These are phyloP conservation scores for Triticum timopheevii DNA, from an alignment of 176 grass and related monocot species.

Conservation along the genomic window DNA sequence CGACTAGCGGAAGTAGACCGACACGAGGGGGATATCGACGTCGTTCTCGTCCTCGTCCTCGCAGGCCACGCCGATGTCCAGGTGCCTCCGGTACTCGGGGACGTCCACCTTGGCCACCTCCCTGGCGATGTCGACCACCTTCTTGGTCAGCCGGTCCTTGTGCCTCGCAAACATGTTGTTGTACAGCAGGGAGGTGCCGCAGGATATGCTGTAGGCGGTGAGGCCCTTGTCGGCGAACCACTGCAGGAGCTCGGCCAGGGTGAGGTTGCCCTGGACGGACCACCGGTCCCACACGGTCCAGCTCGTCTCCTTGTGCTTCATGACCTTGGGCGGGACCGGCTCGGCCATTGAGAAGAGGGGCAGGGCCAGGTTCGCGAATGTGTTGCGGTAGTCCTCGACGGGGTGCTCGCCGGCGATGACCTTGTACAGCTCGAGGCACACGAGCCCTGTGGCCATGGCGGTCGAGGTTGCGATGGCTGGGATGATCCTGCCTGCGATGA, in stretches of 20 bases:
- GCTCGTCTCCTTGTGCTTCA: constrained; percentile 65
- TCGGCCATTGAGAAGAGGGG: constrained; percentile 70
- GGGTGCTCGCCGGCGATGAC: constrained; percentile 61
- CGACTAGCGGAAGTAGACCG: constrained; percentile 53
- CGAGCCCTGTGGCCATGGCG: constrained; percentile 73
- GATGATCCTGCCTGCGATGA: constrained; percentile 76
- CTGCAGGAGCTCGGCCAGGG: constrained; percentile 51
- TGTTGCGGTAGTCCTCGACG: constrained; percentile 69
- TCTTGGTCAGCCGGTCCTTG: constrained; percentile 53
- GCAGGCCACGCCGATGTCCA: constrained; percentile 66
- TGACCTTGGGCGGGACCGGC: constrained; percentile 65
- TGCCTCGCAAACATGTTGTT: constrained; percentile 68
- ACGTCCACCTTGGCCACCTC: constrained; percentile 64
- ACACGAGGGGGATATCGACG: constrained; percentile 62
- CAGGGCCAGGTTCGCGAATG: constrained; percentile 76
- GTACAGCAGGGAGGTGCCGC: constrained; percentile 54
- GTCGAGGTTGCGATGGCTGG: constrained; percentile 72
- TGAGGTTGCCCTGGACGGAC: constrained; percentile 60
- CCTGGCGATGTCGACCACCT: constrained; percentile 53
- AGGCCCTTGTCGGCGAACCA: constrained; percentile 65
- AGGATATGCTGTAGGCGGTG: constrained; percentile 65
- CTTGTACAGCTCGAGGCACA: constrained; percentile 83
- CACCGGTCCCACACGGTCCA: constrained; percentile 79
- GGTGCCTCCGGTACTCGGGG: constrained; percentile 50
- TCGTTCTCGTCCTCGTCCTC: constrained; percentile 61